These are phyloP conservation scores for Echeveria elegans DNA, from an alignment of 164 flowering plant species.

Conservation along the genomic window DNA sequence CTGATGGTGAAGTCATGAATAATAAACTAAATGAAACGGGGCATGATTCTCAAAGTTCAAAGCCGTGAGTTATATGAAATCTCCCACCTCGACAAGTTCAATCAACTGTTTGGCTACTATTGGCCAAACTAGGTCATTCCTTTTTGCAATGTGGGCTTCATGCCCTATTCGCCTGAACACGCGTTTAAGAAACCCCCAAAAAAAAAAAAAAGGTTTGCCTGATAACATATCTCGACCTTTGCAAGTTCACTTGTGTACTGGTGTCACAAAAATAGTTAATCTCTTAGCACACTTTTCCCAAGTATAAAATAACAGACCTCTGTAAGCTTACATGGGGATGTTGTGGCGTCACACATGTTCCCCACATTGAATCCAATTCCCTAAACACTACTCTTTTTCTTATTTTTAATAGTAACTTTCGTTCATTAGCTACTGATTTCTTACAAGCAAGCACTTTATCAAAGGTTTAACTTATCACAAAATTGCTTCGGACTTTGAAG, in stretches of 20 bases:
- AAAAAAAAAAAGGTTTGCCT: too few species aligned
- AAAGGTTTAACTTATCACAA: background rate
- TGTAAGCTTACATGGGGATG: background rate
- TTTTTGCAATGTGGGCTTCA: background rate
- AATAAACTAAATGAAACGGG: background rate
- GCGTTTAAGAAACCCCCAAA: too few species aligned
- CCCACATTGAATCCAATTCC: too few species aligned
- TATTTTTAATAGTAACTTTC: background rate
- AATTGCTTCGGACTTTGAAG: background rate
- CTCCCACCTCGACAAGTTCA: background rate
- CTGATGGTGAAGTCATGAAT: background rate
- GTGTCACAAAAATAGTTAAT: too few species aligned
- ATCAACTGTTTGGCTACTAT: too few species aligned
- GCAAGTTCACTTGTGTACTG: too few species aligned
- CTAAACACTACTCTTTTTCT: background rate
- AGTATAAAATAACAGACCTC: too few species aligned
- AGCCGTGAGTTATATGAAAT: background rate
- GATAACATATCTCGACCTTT: too few species aligned
- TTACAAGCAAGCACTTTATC: background rate
- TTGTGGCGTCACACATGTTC: too few species aligned
- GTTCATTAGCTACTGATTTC: background rate
- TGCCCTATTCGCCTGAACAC: background rate
- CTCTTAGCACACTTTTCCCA: too few species aligned
- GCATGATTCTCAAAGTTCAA: background rate
- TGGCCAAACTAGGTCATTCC: background rate